A percentile compares a stretch with the other conserved stretches of the same genome.
phyloP scores from a whole-genome alignment of 192 early-diverging fungal species.

The Umbelopsis isabellina region DNA sequence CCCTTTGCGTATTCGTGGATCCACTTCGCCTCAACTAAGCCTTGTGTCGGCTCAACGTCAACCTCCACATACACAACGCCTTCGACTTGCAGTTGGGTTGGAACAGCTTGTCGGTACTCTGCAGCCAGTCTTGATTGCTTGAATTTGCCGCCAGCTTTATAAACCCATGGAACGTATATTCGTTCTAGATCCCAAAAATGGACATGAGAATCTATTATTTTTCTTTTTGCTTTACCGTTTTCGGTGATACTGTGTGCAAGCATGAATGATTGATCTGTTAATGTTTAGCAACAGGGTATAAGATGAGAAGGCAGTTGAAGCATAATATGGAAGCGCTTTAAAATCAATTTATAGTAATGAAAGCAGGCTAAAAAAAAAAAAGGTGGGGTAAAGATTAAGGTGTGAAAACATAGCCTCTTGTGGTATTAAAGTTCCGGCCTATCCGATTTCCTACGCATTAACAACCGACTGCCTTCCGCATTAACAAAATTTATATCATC shows the following conservation, averaged over 20 bases:
- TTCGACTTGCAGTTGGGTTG: background rate
- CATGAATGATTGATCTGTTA: background rate
- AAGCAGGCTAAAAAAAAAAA: background rate
- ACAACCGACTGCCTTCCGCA: no score
- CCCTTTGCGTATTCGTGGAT: constrained; percentile 29
- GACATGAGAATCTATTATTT: constrained; percentile 36
- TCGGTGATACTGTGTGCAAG: background rate
- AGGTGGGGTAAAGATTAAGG: background rate
- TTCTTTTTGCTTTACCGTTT: background rate
- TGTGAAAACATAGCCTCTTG: background rate
- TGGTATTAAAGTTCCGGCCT: no score
- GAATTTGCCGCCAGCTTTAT: constrained; percentile 13
- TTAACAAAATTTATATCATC: no score
- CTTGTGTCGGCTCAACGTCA: constrained; percentile 29
- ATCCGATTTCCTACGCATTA: no score
- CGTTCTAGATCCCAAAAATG: constrained; percentile 32
- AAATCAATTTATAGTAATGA: no score
- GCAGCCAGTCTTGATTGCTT: background rate
- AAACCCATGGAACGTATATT: constrained; percentile 32
- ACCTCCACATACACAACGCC: constrained; percentile 35
- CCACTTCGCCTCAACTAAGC: constrained; percentile 37
- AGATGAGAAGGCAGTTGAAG: background rate
- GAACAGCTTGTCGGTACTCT: background rate
- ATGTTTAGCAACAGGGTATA: no score
- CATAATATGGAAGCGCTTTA: background rate